Conservation (phyloP, 345 rosid species). For the Salix caprea region DNA sequence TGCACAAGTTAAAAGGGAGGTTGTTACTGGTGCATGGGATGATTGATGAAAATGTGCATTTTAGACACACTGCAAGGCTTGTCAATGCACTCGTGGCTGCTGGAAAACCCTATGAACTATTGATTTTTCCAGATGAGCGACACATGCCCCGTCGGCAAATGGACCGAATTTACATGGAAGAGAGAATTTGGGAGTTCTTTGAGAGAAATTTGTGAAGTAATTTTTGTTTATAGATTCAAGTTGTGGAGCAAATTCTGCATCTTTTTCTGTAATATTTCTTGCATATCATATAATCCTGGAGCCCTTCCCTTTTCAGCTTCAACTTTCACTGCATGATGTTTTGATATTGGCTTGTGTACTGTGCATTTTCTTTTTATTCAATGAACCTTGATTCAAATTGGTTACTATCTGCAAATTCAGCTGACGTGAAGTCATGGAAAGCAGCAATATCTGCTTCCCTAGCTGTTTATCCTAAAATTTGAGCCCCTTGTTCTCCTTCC, state of each 20-base stretch:
- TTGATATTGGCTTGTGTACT: neutral
- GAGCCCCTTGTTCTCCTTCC: neutral
- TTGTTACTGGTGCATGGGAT: constrained; percentile 80
- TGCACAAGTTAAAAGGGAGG: constrained; percentile 56
- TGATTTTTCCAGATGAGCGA: constrained; percentile 84
- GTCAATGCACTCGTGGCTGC: constrained; percentile 74
- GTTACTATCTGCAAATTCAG: neutral
- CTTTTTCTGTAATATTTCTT: neutral
- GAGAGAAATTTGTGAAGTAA: constrained; percentile 58
- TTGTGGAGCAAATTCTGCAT: neutral
- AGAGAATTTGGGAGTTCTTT: constrained; percentile 85
- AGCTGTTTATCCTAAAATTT: neutral
- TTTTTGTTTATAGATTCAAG: neutral
- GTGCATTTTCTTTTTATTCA: neutral
- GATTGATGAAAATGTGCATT: constrained; percentile 96
- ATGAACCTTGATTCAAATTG: neutral
- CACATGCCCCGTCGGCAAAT: constrained; percentile 71
- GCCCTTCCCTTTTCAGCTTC: neutral
- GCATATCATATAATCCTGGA: neutral
- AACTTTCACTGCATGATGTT: neutral
- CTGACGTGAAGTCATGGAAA: neutral
- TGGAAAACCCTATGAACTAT: constrained; percentile 61
- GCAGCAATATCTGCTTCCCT: neutral
- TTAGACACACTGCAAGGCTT: constrained; percentile 87
- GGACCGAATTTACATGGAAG: constrained; percentile 84